Evolutionary conservation across 1,284 basidiomycete genomes (phyloP), one percentile per base, ranked within the genome.

Genomic region (Athelia psychrophila): DNA sequence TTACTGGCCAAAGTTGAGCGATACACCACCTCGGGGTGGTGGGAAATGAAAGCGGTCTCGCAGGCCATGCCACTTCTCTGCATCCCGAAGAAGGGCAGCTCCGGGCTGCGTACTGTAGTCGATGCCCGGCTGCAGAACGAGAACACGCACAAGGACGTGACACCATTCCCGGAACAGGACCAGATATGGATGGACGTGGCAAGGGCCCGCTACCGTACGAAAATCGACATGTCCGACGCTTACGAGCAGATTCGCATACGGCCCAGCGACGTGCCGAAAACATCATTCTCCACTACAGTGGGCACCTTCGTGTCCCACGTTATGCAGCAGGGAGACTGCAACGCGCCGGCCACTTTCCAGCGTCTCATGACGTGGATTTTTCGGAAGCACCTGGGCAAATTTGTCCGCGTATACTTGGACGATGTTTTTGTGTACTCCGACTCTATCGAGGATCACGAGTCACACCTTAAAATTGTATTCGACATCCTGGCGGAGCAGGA

Each of bases 101-200:
- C 48, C 16, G 47, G 52, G 2, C 40, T 75, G 1, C 48, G 65
- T 1, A 75, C 71, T 0, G 70, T 68, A 0, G 54, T 73, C 3
- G 69, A 73, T 49, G 59, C 59, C 2, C 55, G 64, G 1, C 59
- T 70, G 40, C 47, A 61, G 1, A 74, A 75, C 48, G 59, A 67
- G 0, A 75, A 75, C 50, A 74, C 69, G 0, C 22, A 65, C 0
- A 72, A 75, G 45, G 50, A 66, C 48, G 61, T 71, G 0, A 71
- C 68, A 0, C 74, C 70, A 2, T 54, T 75, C 47, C 72, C 71
- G 1, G 69, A 72, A 48, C 68, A 70, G 23, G 66, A 72, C 12
- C 49, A 60, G 0, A 73, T 75, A 5, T 49, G 64, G 0, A 52
- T 61, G 35, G 63, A 68, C 46, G 64, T 72, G 1, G 60, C 64